Evolutionary conservation across 495 filamentous ascomycete species (phyloP).

Genomic region (Neohortaea acidophila): DNA sequence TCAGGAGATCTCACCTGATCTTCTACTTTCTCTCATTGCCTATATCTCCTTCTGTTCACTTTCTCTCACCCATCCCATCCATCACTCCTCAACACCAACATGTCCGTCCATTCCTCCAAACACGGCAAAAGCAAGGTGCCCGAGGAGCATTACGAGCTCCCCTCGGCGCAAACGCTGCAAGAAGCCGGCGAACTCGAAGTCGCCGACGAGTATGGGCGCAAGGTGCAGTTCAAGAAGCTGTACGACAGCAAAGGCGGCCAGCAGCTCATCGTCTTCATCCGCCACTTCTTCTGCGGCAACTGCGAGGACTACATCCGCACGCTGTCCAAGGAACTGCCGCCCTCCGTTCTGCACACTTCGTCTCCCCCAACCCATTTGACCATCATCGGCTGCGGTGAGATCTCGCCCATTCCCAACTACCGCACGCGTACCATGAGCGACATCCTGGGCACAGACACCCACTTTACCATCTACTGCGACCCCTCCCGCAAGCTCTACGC

Average conservation of each 20-base stretch:
- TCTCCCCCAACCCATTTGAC: slow-evolving; percentile 9
- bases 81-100: too few species aligned
- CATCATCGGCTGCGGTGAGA: slow-evolving; percentile 20
- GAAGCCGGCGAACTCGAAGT: slow-evolving; percentile 4
- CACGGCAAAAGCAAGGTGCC: neutral
- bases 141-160: slow-evolving; percentile 4
- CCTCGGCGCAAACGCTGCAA: neutral
- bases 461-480: slow-evolving; percentile 68
- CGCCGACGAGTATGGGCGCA: slow-evolving; percentile 5
- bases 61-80: too few species aligned
- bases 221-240: slow-evolving; percentile 11
- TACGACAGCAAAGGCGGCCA: slow-evolving; percentile 2
- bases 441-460: slow-evolving; percentile 9
- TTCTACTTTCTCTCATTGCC: too few species aligned
- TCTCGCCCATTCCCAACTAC: slow-evolving; percentile 13
- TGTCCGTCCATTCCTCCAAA: too few species aligned
- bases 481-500: slow-evolving; percentile 53
- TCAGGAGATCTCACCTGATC: too few species aligned
- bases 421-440: slow-evolving; percentile 5
- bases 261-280: slow-evolving; percentile 17
- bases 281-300: slow-evolving; percentile 20
- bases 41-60: too few species aligned
- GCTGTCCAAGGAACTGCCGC: slow-evolving; percentile 9
- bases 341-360: slow-evolving; percentile 1
- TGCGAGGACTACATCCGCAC: slow-evolving; percentile 19